Percentiles rank a stretch among this genome's conserved stretches.
Evolutionary conservation across 208 protist genomes (phyloP).

Genomic region (Leishmania guyanensis): DNA sequence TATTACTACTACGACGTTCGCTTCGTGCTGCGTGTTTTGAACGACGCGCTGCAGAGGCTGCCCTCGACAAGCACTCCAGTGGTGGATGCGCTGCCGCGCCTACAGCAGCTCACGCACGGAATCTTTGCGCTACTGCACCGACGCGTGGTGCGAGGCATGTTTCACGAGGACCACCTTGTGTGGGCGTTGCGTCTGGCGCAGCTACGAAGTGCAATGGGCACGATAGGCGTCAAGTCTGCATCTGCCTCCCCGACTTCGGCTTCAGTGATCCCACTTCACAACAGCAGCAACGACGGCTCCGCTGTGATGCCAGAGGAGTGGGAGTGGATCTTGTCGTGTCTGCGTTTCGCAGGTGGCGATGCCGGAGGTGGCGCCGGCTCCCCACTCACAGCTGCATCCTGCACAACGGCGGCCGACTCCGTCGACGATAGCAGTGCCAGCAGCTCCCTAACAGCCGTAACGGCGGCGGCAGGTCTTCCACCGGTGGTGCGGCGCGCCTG

Average conservation of each 20-base stretch:
- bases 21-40: constrained; percentile 95
- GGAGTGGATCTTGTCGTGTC: constrained; percentile 45
- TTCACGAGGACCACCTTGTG: constrained; percentile 94
- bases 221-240: background rate
- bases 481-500: constrained; percentile 39
- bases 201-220: constrained; percentile 76
- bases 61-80: constrained; percentile 19
- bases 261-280: background rate
- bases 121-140: constrained; percentile 82
- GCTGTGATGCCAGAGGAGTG: constrained; percentile 72
- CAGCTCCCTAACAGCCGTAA: background rate
- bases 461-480: constrained; percentile 6
- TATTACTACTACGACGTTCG: constrained; percentile 98
- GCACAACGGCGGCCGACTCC: background rate
- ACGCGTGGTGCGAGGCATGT: constrained; percentile 90
- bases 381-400: background rate
- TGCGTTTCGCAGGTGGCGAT: constrained; percentile 12
- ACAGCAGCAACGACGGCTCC: constrained; percentile 7
- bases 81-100: constrained; percentile 15
- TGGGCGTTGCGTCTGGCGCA: constrained; percentile 95
- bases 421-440: background rate
- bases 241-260: background rate
- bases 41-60: constrained; percentile 76
- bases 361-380: background rate
- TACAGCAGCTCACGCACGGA: constrained; percentile 41